phyloP scores from a whole-genome alignment of 225 moss, liverwort and hornwort genomes.

The Polytrichum commune region DNA sequence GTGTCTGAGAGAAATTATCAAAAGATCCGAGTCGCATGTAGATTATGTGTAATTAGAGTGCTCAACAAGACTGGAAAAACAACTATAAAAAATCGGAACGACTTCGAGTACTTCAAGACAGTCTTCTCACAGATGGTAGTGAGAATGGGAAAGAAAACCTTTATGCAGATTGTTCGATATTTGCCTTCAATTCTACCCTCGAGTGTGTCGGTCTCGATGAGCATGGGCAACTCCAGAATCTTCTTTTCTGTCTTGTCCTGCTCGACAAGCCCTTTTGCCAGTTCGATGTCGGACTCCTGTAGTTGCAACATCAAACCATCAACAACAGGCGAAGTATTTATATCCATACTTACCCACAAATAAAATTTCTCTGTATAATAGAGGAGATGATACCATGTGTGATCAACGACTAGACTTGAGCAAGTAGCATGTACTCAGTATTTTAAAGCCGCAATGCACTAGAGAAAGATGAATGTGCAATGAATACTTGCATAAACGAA shows the following conservation, averaged over 20 bases:
- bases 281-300: constrained; percentile 78
- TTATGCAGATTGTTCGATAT: constrained; percentile 65
- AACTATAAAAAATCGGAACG: neutral
- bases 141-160: constrained; percentile 15
- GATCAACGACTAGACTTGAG: too few relatives aligned
- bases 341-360: too few relatives aligned
- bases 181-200: constrained; percentile 64
- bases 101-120: neutral
- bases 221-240: constrained; percentile 68
- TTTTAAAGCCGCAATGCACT: neutral
- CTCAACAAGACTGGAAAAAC: neutral
- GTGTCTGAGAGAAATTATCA: too few relatives aligned
- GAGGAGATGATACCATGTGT: too few relatives aligned
- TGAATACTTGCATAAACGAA: too few relatives aligned
- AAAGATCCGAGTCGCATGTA: too few relatives aligned
- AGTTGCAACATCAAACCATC: neutral
- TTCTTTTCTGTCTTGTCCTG: constrained; percentile 74
- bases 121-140: neutral
- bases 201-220: constrained; percentile 72
- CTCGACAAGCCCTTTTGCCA: constrained; percentile 76
- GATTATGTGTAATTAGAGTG: too few relatives aligned
- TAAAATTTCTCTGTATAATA: too few relatives aligned
- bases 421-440: neutral
- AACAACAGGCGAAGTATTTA: too few relatives aligned
- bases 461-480: neutral